Base-by-base conservation (phyloP, 805 yeast species). In the Starmerella tilneyi region DNA sequence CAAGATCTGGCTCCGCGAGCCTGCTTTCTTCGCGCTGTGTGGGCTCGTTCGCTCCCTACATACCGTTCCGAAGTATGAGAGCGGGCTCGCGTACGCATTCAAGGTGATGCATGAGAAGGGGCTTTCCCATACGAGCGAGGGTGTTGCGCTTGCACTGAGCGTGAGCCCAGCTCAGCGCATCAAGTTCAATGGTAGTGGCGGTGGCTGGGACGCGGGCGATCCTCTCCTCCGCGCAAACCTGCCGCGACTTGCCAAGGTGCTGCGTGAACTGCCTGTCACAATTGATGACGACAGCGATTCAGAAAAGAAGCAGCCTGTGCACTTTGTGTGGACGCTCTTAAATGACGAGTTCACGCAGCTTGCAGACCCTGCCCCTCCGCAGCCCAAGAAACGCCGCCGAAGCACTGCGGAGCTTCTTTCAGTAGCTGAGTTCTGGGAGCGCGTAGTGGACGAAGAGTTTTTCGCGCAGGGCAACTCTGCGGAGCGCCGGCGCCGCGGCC, bases 1-100 rank as follows among this genome's bases (percentile, higher is more conserved):
- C 28, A 89, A 88, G 60, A 74, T 83, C 1, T 88, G 96, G 96
- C 73, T 88, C 33, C 69, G 94, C 49, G 96, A 89, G 62, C 76
- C 94, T 3, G 71, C 84, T 32, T 69, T 83, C 55, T 83, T 71
- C 57, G 81, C 94, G 1, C 66, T 88, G 38, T 75, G 72, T 53
- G 78, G 74, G 43, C 69, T 81, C 3, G 53, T 76, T n/a, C 23
- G 33, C n/a, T 15, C 37, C 11, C 42, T 53, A 28, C 16, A 47
- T 9, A 13, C 9, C 12, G 37, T 35, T 9, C 27, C 33, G 9
- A 43, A 44, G 21, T 44, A 34, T 42, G 19, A 13, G 5, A 20
- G 43, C 9, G 57, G 53, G 8, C 36, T 61, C 8, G 40, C 35
- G 16, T 34, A 27, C 29, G 53, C 74, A 1, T 62, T 83, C 42